Conservation (phyloP, 257 asterid genomes). For the Paulownia fortunei region DNA sequence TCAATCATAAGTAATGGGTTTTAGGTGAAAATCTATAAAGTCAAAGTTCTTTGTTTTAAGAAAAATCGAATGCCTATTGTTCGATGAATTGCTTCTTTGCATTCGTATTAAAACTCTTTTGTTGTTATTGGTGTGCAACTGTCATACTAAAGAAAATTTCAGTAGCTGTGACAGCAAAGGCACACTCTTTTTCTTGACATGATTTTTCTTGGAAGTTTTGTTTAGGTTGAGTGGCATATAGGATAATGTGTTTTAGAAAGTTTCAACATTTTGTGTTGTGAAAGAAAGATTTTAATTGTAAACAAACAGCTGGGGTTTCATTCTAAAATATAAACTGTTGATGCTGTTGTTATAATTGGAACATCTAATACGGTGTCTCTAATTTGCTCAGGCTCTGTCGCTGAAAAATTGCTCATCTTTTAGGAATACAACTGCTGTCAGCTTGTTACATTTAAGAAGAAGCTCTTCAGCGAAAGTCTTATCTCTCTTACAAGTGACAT, state of each 20-base stretch:
- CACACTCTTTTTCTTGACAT: not conserved
- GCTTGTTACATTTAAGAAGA: slow-evolving; percentile 59
- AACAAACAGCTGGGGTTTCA: slow-evolving; percentile 15
- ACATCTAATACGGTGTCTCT: slow-evolving; percentile 43
- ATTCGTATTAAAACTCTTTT: not conserved
- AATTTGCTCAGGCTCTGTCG: slow-evolving; percentile 71
- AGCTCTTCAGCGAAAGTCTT: slow-evolving; percentile 60
- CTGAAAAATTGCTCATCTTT: slow-evolving; percentile 70
- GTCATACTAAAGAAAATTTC: slow-evolving; percentile 2
- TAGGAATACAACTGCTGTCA: slow-evolving; percentile 59
- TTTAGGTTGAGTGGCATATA: not conserved
- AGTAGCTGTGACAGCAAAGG: slow-evolving; percentile 19
- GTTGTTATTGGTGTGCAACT: not conserved
- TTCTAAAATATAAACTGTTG: slow-evolving; percentile 17
- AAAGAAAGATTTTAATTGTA: slow-evolving; percentile 4
- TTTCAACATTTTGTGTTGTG: not conserved
- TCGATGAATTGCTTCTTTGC: slow-evolving; percentile 37
- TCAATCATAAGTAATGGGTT: not conserved
- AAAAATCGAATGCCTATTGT: slow-evolving; percentile 12
- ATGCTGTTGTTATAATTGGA: slow-evolving; percentile 24
- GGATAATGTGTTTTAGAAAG: not conserved
- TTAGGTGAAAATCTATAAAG: not conserved
- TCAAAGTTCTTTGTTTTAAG: not conserved
- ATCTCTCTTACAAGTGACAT: slow-evolving; percentile 51
- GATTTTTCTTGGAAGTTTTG: not conserved